phyloP scores from a whole-genome alignment of 352 stramenopile species.

The Phytophthora sp. region DNA sequence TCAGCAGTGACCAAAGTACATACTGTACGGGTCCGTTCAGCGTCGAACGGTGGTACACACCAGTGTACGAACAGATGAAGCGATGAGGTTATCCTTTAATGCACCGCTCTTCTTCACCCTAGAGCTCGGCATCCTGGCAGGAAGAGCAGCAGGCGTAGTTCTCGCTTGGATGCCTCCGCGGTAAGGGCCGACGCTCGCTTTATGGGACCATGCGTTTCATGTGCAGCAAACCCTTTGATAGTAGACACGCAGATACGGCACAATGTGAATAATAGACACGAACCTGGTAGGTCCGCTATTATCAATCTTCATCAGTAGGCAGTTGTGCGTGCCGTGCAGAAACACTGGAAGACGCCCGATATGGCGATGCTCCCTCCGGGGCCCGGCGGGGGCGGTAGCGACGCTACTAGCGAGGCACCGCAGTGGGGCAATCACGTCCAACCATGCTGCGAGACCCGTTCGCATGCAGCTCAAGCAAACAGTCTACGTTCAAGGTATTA shows the following conservation, averaged over 20 bases:
- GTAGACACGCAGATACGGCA: constrained; percentile 3
- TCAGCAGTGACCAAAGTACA: constrained; percentile 1
- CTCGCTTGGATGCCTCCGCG: neutral
- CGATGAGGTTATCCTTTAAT: too few relatives aligned
- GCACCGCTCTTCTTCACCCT: too few relatives aligned
- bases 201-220: constrained; percentile 2
- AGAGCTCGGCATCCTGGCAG: neutral
- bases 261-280: constrained; percentile 10
- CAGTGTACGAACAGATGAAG: too few relatives aligned
- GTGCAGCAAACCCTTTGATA: neutral
- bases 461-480: neutral
- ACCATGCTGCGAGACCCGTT: neutral
- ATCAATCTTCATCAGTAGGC: neutral
- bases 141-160: neutral
- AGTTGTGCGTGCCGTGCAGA: constrained; percentile 1
- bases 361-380: constrained; percentile 1
- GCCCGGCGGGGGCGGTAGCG: neutral
- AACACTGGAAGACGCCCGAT: neutral
- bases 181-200: neutral
- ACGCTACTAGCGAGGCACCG: neutral
- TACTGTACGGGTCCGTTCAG: too few relatives aligned
- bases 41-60: too few relatives aligned
- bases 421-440: neutral
- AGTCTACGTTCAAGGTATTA: too few relatives aligned
- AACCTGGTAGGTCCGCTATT: too few relatives aligned